phyloP scores from a whole-genome alignment of 805 yeast genomes.

The Citeromyces matritensis region DNA sequence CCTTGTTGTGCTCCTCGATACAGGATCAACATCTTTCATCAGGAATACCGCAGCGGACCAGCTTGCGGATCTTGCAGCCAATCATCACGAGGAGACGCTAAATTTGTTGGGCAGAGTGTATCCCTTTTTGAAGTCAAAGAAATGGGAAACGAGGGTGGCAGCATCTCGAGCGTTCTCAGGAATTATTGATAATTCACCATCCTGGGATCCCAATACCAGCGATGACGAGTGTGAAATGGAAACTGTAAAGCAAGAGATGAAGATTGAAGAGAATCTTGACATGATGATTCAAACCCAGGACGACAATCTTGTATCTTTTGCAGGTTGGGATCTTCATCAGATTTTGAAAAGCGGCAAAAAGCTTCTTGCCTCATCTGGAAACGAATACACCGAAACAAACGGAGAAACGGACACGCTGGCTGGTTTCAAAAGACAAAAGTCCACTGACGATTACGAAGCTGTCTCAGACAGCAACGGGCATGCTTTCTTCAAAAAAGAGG shows the following conservation, averaged over 20 bases:
- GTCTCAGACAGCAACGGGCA: background rate
- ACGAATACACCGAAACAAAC: conserved; percentile 12
- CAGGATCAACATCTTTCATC: conserved; percentile 89
- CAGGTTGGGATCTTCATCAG: conserved; percentile 32
- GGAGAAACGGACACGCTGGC: conserved; percentile 2
- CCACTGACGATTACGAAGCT: conserved; percentile 9
- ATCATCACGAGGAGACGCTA: conserved; percentile 86
- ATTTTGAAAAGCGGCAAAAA: conserved; percentile 34
- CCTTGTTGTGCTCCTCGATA: conserved; percentile 44
- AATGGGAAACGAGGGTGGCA: conserved; percentile 94
- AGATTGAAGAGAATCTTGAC: conserved; percentile 7
- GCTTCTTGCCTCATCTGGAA: conserved; percentile 51
- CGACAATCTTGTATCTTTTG: conserved; percentile 28
- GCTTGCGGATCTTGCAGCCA: conserved; percentile 81
- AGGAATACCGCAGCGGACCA: conserved; percentile 97
- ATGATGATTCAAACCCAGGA: conserved; percentile 25
- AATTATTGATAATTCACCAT: conserved; percentile 59
- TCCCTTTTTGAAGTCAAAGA: conserved; percentile 68
- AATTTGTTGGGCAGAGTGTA: conserved; percentile 77
- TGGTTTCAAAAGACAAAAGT: conserved; percentile 9
- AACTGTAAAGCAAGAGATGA: conserved; percentile 2
- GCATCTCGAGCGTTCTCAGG: conserved; percentile 95
- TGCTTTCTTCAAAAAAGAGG: background rate
- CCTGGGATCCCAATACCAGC: conserved; percentile 69
- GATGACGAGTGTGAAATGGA: conserved; percentile 8